Percentiles rank a stretch among this genome's conserved stretches.
phyloP scores from a whole-genome alignment of 208 protist genomes.

The Porcisia hertigi region DNA sequence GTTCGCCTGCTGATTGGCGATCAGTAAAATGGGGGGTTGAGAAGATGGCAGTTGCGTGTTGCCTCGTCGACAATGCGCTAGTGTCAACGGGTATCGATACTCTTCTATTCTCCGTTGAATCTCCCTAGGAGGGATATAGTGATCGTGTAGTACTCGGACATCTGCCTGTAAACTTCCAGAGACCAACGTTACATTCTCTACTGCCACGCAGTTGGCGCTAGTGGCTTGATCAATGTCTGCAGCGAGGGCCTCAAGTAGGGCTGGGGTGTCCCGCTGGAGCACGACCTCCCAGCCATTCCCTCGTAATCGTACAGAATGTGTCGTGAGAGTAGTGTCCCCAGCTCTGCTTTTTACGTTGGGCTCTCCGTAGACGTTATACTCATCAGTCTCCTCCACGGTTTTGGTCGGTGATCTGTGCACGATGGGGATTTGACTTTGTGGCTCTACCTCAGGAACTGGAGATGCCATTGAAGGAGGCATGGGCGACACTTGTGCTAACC shows the following conservation, averaged over 20 bases:
- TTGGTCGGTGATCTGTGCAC: too few species aligned
- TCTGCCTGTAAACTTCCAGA: neutral
- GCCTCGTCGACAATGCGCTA: too few species aligned
- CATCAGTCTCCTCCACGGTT: neutral
- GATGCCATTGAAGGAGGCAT: too few species aligned
- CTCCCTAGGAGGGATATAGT: neutral
- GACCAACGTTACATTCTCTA: neutral
- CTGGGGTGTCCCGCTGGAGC: neutral
- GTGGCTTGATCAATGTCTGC: neutral
- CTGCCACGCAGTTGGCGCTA: neutral
- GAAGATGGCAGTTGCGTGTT: too few species aligned
- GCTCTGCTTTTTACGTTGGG: neutral
- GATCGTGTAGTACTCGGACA: neutral
- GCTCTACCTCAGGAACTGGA: too few species aligned
- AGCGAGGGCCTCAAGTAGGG: neutral
- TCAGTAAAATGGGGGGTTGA: too few species aligned
- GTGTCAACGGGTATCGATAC: too few species aligned
- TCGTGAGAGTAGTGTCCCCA: neutral
- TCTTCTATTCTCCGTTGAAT: neutral
- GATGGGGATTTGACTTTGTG: too few species aligned
- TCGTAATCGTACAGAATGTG: neutral
- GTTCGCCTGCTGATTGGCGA: too few species aligned
- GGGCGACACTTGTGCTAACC: neutral
- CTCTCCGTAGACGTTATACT: neutral
- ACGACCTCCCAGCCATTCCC: neutral